Base-by-base conservation (phyloP, 495 filamentous ascomycete genomes). In the Xylaria scruposa region DNA sequence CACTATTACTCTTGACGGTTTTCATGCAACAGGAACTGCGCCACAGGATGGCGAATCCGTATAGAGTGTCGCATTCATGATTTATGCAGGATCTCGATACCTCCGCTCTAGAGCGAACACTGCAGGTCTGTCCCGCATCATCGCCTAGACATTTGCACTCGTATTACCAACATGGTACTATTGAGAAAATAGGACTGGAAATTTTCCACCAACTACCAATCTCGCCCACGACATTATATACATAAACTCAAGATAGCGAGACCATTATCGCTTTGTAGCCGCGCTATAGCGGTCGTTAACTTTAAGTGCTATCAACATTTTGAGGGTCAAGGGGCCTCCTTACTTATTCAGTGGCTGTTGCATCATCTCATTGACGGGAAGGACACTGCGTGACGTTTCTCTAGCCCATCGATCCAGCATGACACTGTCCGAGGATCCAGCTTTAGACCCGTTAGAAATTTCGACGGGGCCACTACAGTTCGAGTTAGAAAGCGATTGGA, bases 1-100 rank as follows among this genome's bases (percentile, higher is more conserved):
- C 24, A 93, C 90, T 33, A 87, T 97, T 66, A 93, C 91, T 8
- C 81, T 94, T 49, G 91, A 96, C 73, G 92, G 91, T 17, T 90
- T 97, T 75, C 83, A 90, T 75, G 94, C 92, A 9, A 81, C 76
- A 68, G 78, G 69, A 40, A 65, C 72, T 36, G 68, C 70, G 38
- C 61, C 73, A 58, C 67, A 77, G 19, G 66, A 24, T 54, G 68
- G 68, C 70, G 76, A 78, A 72, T 71, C 74, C 47, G 65, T 72
- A 72, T 75, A 60, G 56, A 74, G 68, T 66, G 68, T 74, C 19
- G 73, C 66, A 75, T 76, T 75, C 73, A 71, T 59, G 75, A 73
- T 68, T 73, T 67, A 72, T 76, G 75, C 75, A 70, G 72, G 65
- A 67, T 46, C 68, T 77, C 72, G 59, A 33, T 49, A 46, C 61